Conservation (phyloP, 768 basidiomycete genomes). For the Erythrobasidium yunnanense region DNA sequence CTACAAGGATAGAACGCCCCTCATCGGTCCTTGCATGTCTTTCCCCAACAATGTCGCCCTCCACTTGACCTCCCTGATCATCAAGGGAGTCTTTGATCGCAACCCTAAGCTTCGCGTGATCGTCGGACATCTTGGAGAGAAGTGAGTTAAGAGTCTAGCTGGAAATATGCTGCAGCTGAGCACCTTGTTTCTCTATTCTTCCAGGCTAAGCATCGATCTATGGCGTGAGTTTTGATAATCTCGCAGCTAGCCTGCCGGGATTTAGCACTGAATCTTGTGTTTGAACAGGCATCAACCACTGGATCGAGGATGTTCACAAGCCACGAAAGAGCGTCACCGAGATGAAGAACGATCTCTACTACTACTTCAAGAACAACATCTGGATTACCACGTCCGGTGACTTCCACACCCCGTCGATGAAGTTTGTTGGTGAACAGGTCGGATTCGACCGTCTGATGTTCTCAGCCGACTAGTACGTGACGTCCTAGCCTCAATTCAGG, state of each 20-base stretch:
- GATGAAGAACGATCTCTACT: constrained; percentile 22
- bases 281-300: too few species aligned
- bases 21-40: constrained; percentile 27
- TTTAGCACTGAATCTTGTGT: too few species aligned
- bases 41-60: constrained; percentile 29
- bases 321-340: constrained; percentile 14
- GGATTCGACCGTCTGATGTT: constrained; percentile 20
- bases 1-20: constrained; percentile 20
- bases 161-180: not conserved
- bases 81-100: constrained; percentile 29
- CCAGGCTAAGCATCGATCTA: not conserved
- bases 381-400: constrained; percentile 24
- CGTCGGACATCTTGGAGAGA: constrained; percentile 22
- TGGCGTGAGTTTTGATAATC: too few species aligned
- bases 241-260: too few species aligned
- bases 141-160: not conserved
- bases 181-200: not conserved
- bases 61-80: constrained; percentile 28
- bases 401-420: constrained; percentile 9
- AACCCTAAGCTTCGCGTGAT: constrained; percentile 29
- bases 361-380: constrained; percentile 28
- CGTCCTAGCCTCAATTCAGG: not conserved
- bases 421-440: constrained; percentile 19
- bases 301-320: constrained; percentile 25
- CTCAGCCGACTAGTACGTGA: constrained; percentile 21